Conservation (phyloP, 148 eudicot genomes). For the Chenopodium formosanum region DNA sequence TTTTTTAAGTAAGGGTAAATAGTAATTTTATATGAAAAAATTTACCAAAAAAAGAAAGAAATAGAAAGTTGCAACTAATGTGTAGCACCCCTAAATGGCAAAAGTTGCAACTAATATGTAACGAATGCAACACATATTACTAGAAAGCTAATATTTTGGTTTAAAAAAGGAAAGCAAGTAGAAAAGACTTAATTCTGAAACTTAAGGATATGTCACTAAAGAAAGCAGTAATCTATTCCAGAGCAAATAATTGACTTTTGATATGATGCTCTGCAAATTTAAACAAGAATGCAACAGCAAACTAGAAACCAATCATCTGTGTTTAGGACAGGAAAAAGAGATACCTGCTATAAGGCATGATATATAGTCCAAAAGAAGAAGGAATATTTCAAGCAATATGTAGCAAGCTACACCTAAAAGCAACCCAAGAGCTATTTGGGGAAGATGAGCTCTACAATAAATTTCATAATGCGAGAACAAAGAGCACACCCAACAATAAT, state of each 20-base stretch:
- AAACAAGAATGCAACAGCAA: not conserved
- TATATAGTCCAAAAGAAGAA: not conserved
- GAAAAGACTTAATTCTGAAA: not conserved
- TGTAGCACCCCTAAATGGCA: no score
- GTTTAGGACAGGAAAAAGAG: not conserved
- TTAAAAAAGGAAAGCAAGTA: not conserved
- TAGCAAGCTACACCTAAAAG: slow-evolving; percentile 1
- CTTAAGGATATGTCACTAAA: not conserved
- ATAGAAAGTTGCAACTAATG: no score
- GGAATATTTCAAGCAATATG: no score
- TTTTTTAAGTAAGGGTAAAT: no score
- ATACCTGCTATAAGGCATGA: not conserved
- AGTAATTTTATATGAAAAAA: no score
- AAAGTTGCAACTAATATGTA: no score
- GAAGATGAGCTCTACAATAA: not conserved
- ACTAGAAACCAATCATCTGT: not conserved
- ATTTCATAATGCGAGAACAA: not conserved
- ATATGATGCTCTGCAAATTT: not conserved
- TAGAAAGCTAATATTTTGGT: not conserved
- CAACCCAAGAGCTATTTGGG: not conserved
- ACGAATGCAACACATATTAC: not conserved
- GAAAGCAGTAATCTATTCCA: not conserved
- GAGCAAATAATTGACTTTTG: not conserved
- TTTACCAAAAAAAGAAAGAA: no score
- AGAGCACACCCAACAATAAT: not conserved